phyloP scores from a whole-genome alignment of 768 basidiomycete genomes.

The Glaciozyma martinii region DNA sequence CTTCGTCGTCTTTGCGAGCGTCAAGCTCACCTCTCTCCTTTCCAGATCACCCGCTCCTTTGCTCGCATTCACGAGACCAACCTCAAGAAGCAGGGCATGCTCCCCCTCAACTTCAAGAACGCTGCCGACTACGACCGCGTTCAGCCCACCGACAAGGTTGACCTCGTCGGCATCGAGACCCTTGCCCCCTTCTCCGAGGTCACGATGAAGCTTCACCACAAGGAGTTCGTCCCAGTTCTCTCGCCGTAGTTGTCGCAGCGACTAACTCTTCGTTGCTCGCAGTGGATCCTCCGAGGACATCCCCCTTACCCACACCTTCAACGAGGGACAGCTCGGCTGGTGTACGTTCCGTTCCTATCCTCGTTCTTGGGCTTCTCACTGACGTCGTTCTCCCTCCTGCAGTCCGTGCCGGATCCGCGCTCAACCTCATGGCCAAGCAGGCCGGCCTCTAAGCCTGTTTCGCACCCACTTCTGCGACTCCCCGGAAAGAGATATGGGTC shows the following conservation, averaged over 20 bases:
- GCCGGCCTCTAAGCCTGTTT: too few relatives aligned
- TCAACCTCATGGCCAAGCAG: neutral
- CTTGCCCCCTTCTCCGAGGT: constrained; percentile 91
- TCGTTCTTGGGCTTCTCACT: neutral
- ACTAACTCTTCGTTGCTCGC: too few relatives aligned
- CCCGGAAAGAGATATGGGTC: too few relatives aligned
- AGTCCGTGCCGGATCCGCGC: neutral
- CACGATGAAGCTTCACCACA: constrained; percentile 69
- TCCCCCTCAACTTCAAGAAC: constrained; percentile 69
- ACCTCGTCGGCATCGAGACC: constrained; percentile 75
- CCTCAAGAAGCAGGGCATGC: constrained; percentile 68
- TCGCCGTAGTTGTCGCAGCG: neutral
- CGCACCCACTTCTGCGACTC: too few relatives aligned
- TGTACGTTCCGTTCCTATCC: neutral
- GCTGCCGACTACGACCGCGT: constrained; percentile 65
- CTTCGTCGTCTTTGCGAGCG: too few relatives aligned
- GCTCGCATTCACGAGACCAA: constrained; percentile 56
- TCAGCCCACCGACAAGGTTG: constrained; percentile 73
- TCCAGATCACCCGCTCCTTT: constrained; percentile 68
- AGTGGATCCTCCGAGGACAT: constrained; percentile 25
- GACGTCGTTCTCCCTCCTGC: neutral
- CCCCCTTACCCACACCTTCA: constrained; percentile 21
- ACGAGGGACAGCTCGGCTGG: constrained; percentile 6
- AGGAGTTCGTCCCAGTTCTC: constrained; percentile 24
- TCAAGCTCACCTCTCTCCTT: too few relatives aligned